Percentiles rank a stretch among this genome's conserved stretches.
These are phyloP conservation scores for Pyrenula aspistea DNA, from an alignment of 495 filamentous ascomycete genomes.

Conservation along the genomic window DNA sequence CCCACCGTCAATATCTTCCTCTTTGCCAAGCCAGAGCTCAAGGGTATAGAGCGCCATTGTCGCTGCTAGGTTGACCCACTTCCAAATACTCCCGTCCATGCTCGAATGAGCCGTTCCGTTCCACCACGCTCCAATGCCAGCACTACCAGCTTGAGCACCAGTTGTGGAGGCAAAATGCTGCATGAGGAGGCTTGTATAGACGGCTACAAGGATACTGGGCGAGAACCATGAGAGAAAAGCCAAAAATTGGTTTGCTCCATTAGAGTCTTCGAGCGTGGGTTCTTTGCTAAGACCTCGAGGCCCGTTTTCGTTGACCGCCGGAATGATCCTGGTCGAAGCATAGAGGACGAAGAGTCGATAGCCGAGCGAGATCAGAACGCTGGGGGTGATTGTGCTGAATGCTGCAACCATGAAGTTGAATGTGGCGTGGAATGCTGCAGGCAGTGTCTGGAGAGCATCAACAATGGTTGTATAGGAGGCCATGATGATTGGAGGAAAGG, in stretches of 20 bases:
- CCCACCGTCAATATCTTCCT: constrained; percentile 55
- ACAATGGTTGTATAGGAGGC: constrained; percentile 90
- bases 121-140: constrained; percentile 69
- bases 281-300: constrained; percentile 73
- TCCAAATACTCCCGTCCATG: constrained; percentile 73
- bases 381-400: constrained; percentile 85
- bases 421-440: constrained; percentile 68
- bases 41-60: constrained; percentile 85
- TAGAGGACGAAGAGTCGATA: constrained; percentile 93
- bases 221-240: constrained; percentile 84
- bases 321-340: constrained; percentile 90
- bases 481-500: constrained; percentile 93
- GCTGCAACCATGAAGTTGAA: constrained; percentile 83
- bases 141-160: constrained; percentile 21
- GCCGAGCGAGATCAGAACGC: constrained; percentile 82
- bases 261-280: constrained; percentile 69
- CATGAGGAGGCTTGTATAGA: constrained; percentile 93
- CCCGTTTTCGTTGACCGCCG: constrained; percentile 76
- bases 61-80: constrained; percentile 81
- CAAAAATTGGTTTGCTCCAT: constrained; percentile 66
- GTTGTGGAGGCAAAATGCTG: constrained; percentile 80
- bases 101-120: constrained; percentile 57
- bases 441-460: constrained; percentile 70
- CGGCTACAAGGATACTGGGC: constrained; percentile 80
- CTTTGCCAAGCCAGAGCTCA: constrained; percentile 72